phyloP scores from a whole-genome alignment of 805 yeast species.

The Lachancea sp. region DNA sequence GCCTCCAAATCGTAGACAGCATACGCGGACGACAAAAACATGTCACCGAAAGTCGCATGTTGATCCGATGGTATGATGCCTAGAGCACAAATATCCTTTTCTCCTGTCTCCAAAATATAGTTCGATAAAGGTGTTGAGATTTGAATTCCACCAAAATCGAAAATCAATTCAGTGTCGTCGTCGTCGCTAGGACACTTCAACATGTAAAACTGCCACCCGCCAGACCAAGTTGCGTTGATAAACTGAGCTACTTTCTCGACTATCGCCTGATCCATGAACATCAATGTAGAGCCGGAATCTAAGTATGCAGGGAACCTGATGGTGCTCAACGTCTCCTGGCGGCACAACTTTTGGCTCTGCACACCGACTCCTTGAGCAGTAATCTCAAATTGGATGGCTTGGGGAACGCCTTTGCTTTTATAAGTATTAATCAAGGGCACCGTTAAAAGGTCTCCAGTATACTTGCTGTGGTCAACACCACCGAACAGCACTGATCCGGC shows the following conservation, averaged over 20 bases:
- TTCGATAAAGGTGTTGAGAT: slow-evolving; percentile 42
- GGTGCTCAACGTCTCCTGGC: slow-evolving; percentile 20
- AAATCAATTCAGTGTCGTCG: slow-evolving; percentile 27
- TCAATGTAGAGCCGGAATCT: slow-evolving; percentile 55
- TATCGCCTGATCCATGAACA: slow-evolving; percentile 38
- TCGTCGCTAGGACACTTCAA: slow-evolving; percentile 36
- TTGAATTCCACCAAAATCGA: slow-evolving; percentile 46
- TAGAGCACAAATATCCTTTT: slow-evolving; percentile 33
- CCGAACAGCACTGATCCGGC: slow-evolving; percentile 56
- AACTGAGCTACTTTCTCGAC: slow-evolving; percentile 28
- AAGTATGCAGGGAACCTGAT: slow-evolving; percentile 37
- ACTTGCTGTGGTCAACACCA: slow-evolving; percentile 52
- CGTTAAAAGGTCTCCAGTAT: slow-evolving; percentile 41
- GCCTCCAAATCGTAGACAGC: slow-evolving; percentile 52
- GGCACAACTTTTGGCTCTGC: slow-evolving; percentile 16
- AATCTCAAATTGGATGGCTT: slow-evolving; percentile 41
- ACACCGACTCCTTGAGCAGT: slow-evolving; percentile 39
- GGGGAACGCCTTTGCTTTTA: slow-evolving; percentile 15
- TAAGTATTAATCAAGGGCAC: slow-evolving; percentile 45
- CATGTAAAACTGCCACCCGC: slow-evolving; percentile 35
- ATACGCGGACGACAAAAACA: slow-evolving; percentile 50
- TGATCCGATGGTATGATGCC: slow-evolving; percentile 34
- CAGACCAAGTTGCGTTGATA: slow-evolving; percentile 35
- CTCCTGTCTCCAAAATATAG: slow-evolving; percentile 24
- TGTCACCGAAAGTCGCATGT: slow-evolving; percentile 48